A percentile compares a stretch with the other conserved stretches of the same genome.
Evolutionary conservation across 2,329 filamentous ascomycete species (phyloP).

Genomic region (Fusarium sp.): DNA sequence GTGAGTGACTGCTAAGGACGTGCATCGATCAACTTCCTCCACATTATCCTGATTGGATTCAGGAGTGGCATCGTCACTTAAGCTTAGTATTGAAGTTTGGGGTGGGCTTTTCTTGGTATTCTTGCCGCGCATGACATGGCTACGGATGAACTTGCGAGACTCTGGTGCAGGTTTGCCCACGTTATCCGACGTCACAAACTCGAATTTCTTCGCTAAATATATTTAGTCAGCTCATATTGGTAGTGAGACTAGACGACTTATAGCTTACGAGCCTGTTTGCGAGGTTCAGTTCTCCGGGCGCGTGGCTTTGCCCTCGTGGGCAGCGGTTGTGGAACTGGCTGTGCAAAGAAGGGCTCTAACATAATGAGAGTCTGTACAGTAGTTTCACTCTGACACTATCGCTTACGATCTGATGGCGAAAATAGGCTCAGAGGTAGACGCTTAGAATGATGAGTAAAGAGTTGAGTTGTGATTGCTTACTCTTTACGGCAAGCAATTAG

Average conservation of each 20-base stretch:
- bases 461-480: constrained; percentile 29
- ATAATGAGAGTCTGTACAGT: constrained; percentile 18
- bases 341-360: constrained; percentile 25
- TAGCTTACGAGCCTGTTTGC: constrained; percentile 19
- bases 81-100: neutral
- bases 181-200: constrained; percentile 47
- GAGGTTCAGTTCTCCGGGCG: constrained; percentile 15
- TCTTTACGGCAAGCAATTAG: constrained; percentile 28
- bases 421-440: neutral
- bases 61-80: neutral
- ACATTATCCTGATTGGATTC: neutral
- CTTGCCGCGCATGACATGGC: constrained; percentile 49
- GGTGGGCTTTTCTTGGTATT: constrained; percentile 34
- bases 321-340: neutral
- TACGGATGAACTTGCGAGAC: constrained; percentile 48
- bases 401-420: fast-evolving
- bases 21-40: neutral
- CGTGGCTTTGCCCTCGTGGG: constrained; percentile 10
- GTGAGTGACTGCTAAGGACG: neutral
- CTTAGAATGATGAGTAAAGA: neutral
- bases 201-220: constrained; percentile 43
- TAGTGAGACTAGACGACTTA: neutral
- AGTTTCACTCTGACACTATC: neutral
- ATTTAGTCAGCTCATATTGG: neutral
- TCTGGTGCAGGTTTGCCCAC: constrained; percentile 43